Evolutionary conservation across 2,329 filamentous ascomycete genomes (phyloP).

Genomic region (Myotisia sp.): DNA sequence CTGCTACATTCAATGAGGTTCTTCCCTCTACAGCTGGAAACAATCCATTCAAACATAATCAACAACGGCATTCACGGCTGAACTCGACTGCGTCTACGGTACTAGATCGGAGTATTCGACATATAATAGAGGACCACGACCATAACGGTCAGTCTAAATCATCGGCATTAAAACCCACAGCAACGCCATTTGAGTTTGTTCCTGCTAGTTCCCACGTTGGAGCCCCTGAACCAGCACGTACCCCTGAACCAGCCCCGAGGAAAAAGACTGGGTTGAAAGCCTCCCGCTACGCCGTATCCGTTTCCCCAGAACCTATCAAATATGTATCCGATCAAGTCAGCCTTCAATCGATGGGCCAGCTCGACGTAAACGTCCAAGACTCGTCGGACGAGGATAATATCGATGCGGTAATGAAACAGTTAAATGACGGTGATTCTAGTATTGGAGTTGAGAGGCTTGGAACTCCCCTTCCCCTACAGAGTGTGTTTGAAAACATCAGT

Average conservation of each 20-base stretch:
- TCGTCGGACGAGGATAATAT: conserved; percentile 52
- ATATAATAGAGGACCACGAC: too few relatives aligned
- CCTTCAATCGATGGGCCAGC: neutral
- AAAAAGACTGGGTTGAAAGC: conserved; percentile 20
- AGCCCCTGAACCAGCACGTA: conserved; percentile 9
- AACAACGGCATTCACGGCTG: neutral
- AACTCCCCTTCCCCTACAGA: conserved; percentile 18
- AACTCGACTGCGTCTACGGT: too few relatives aligned
- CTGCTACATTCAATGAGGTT: conserved; percentile 38
- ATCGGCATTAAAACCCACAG: conserved; percentile 20
- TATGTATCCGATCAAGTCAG: conserved; percentile 9
- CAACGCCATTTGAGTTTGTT: conserved; percentile 50
- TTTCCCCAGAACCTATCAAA: conserved; percentile 15
- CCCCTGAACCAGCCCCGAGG: conserved; percentile 8
- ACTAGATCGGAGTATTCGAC: too few relatives aligned
- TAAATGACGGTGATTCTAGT: conserved; percentile 59
- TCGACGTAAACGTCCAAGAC: conserved; percentile 15
- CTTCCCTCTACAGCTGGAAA: conserved; percentile 28
- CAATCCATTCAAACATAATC: neutral
- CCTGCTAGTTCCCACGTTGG: conserved; percentile 17
- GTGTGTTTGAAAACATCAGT: conserved; percentile 4
- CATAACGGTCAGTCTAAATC: neutral
- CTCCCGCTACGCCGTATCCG: conserved; percentile 23
- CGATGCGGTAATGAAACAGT: conserved; percentile 78
- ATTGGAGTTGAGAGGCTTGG: conserved; percentile 55